Evolutionary conservation across 78 protist genomes (phyloP), one percentile per base, ranked within the genome.

Genomic region (Polysphondylium violaceum): DNA sequence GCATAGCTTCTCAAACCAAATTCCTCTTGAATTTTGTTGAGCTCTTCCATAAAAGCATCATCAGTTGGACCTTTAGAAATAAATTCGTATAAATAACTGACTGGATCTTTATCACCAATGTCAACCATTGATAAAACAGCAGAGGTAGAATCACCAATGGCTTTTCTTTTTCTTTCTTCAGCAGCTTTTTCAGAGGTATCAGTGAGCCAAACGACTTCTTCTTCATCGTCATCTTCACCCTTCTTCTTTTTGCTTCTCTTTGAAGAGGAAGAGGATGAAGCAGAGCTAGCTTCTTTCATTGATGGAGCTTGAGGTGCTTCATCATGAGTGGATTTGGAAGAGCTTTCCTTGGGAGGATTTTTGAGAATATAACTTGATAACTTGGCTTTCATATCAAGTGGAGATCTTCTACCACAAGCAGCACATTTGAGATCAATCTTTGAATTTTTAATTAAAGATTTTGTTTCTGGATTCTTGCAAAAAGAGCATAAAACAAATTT

Each of bases 381-480:
- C 41, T 73, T 76, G 58, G 16, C 29, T 50, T 79, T 72, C 61
- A 63, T 51, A 67, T 94, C 96, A 11, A 92, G 21, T 36, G 71
- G 44, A 43, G 64, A 19, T 31, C 59, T 23, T 12, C 40, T 7
- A 68, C 98, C 98, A 92, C 98, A 96, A 5, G 98, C 98, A 17
- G 60, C 76, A 92, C 98, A 96, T 51, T 88, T 76, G 21, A 68
- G 59, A 29, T 53, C 36, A 68, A 68, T 43, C 16, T 36, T 55
- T 50, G 27, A 27, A 12, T 68, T 29, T 38, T 92, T 43, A 27
- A 94, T 27, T 17, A 63, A 36, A 51, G 95, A 55, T 33, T 19
- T 67, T 6, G 96, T 94, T 63, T 97, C 99, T 9, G 99, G 99
- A 61, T 90, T 87, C 58, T 61, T 58, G 88, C 99, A 98, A n/a